These are phyloP conservation scores for Tephrocybe sp. DNA, from an alignment of 768 basidiomycete genomes.

Conservation along the genomic window DNA sequence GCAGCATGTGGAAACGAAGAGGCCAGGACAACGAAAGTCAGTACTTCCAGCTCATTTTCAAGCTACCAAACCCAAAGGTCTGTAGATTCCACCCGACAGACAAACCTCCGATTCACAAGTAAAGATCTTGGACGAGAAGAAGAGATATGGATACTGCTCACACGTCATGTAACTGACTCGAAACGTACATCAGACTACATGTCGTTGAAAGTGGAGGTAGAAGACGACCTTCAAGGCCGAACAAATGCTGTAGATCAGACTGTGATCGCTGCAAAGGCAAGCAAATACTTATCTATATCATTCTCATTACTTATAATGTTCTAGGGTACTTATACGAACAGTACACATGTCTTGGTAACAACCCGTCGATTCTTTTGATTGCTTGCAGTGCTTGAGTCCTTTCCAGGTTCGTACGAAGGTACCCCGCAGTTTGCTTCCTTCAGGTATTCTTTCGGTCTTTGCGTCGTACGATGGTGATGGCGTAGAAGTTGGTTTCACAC, in stretches of 20 bases:
- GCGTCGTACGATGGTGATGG: conserved; percentile 69
- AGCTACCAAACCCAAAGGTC: neutral
- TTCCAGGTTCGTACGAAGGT: conserved; percentile 37
- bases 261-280: conserved; percentile 38
- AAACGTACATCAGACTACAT: conserved; percentile 63
- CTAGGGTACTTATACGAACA: conserved; percentile 54
- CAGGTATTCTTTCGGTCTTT: conserved; percentile 49
- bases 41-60: neutral
- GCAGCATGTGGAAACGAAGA: conserved; percentile 47
- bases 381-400: neutral
- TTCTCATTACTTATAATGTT: neutral
- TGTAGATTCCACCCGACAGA: conserved; percentile 37
- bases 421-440: conserved; percentile 27
- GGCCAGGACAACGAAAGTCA: conserved; percentile 26
- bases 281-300: neutral
- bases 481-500: conserved; percentile 60
- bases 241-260: conserved; percentile 26
- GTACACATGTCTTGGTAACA: conserved; percentile 45
- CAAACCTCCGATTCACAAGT: conserved; percentile 31
- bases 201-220: conserved; percentile 53
- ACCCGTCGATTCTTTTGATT: neutral
- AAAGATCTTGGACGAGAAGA: conserved; percentile 24
- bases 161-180: conserved; percentile 69
- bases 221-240: conserved; percentile 34
- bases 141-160: conserved; percentile 80